Evolutionary conservation across 1,284 basidiomycete species (phyloP), one percentile per base, ranked within the genome.

Genomic region (Ustilago sp.): DNA sequence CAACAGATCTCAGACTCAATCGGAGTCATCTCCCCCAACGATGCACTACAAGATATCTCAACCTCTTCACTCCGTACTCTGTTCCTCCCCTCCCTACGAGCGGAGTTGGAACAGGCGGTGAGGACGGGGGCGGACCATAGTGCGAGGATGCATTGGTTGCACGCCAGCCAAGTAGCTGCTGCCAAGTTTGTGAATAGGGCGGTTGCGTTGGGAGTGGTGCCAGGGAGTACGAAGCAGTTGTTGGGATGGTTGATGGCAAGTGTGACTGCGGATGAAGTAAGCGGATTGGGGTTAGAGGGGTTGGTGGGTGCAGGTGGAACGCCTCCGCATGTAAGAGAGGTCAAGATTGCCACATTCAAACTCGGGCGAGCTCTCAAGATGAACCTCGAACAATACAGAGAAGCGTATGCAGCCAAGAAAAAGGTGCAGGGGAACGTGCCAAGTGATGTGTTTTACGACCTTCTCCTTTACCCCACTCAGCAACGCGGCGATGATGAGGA

Each of bases 271-370:
- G 51, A 50, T 15, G 74, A 72, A 31, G 32, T 68, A 9, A 50
- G 17, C 11, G 19, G n/a, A 4, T 8, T 65, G 6, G 65, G 65
- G 7, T 5, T 68, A 13, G 65, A 68, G 19, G 47, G 34, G 9
- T 3, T 52, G 36, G 8, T 62, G 1, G 9, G 3, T 8, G 34
- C 34, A 63, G 52, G 51, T 9, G 60, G 48, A 7, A 36, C 19
- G 3, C 7, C 38, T 28, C 68, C 71, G 15, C 68, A 71, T 41
- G 41, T 52, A 11, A 74, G 83, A 17, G 72, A 77, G 48, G 63
- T 77, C 63, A 85, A 85, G 61, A 83, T 85, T 52, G 77, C 80
- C 0, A 47, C 68, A 28, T 79, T 82, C 60, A 75, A 79, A 34
- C 63, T 83, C 3, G 83, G 85, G 53, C 68, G 79, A 9, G 63